A percentile compares a stretch with the other conserved stretches of the same genome.
Evolutionary conservation across 345 rosid genomes (phyloP).

Genomic region (Citrus maxima): DNA sequence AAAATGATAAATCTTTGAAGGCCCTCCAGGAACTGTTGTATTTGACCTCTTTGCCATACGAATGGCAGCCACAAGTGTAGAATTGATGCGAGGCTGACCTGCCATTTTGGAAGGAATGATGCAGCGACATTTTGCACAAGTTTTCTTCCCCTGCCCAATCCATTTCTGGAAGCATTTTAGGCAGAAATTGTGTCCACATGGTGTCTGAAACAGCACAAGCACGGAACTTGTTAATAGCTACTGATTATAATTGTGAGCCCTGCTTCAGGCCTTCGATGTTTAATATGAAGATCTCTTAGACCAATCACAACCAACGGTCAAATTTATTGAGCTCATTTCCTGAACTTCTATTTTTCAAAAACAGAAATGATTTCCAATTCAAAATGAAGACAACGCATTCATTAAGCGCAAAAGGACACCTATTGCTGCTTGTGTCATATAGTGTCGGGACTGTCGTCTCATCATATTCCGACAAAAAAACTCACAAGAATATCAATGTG

Average conservation of each 20-base stretch:
- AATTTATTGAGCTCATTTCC: neutral
- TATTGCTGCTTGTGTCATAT: neutral
- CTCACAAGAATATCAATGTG: neutral
- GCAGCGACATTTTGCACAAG: constrained; percentile 53
- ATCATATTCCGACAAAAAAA: neutral
- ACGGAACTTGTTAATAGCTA: neutral
- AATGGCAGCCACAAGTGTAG: constrained; percentile 46
- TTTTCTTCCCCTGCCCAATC: constrained; percentile 46
- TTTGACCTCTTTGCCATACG: constrained; percentile 53
- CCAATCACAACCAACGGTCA: neutral
- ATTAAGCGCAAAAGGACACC: neutral
- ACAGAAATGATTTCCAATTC: neutral
- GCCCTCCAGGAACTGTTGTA: constrained; percentile 15
- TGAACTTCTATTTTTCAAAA: neutral
- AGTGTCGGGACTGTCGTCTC: neutral
- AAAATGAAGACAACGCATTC: neutral
- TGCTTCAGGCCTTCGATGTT: neutral
- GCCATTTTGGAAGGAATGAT: constrained; percentile 51
- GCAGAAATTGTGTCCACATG: constrained; percentile 74
- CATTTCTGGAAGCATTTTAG: constrained; percentile 64
- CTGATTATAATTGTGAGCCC: neutral
- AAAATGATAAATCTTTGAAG: constrained; percentile 32
- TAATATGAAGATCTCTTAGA: neutral
- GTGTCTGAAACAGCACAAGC: constrained; percentile 44
- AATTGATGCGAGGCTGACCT: constrained; percentile 53